Conservation (phyloP, 495 filamentous ascomycete species). For the Penicillium malachiteum region DNA sequence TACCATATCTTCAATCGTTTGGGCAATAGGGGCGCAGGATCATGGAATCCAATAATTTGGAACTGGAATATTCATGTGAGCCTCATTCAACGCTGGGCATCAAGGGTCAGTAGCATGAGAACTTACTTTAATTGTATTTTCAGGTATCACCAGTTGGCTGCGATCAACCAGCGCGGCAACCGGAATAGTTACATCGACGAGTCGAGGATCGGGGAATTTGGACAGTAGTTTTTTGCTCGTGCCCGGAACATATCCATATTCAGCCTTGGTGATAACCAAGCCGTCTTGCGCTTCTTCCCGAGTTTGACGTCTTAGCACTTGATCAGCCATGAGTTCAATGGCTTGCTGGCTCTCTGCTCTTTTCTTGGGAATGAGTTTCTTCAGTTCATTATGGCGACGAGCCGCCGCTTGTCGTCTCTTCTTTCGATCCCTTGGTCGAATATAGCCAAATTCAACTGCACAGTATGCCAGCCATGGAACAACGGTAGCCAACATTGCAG, state of each 20-base stretch:
- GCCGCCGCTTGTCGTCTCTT: constrained; percentile 34
- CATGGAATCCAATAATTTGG: constrained; percentile 56
- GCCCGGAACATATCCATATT: constrained; percentile 41
- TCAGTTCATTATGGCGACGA: constrained; percentile 39
- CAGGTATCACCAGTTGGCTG: constrained; percentile 46
- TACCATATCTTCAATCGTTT: constrained; percentile 57
- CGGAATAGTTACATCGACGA: constrained; percentile 49
- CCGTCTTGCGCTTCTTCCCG: constrained; percentile 38
- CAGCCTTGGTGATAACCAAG: constrained; percentile 40
- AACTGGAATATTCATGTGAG: constrained; percentile 35
- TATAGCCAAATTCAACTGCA: constrained; percentile 48
- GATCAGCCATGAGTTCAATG: constrained; percentile 50
- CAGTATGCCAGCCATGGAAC: constrained; percentile 52
- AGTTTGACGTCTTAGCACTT: constrained; percentile 48
- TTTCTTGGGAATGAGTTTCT: constrained; percentile 41
- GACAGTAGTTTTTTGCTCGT: constrained; percentile 25
- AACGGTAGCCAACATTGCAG: constrained; percentile 40
- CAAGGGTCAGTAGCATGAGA: too few relatives aligned
- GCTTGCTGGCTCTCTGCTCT: constrained; percentile 51
- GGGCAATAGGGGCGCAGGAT: constrained; percentile 51
- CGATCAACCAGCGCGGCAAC: constrained; percentile 48
- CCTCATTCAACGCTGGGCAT: background rate
- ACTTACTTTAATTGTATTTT: constrained; percentile 42
- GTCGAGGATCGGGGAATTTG: constrained; percentile 25
- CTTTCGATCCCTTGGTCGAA: constrained; percentile 40